phyloP scores from a whole-genome alignment of 805 yeast genomes.

The Citeromyces matritensis region DNA sequence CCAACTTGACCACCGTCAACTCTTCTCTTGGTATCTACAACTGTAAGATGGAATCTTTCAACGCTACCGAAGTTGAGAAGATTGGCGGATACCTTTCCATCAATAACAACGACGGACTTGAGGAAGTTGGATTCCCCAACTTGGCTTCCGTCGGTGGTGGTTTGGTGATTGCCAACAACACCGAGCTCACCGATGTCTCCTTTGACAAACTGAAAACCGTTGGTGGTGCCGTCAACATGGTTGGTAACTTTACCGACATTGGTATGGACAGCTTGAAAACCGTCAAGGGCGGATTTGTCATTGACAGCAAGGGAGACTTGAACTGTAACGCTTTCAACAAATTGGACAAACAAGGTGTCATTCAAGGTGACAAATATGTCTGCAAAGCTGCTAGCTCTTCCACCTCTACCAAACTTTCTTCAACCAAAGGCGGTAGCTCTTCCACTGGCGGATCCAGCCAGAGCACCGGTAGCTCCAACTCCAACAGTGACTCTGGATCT shows the following conservation, averaged over 20 bases:
- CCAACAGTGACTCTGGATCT: conserved; percentile 21
- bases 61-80: conserved; percentile 33
- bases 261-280: conserved; percentile 56
- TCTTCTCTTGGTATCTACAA: conserved; percentile 71
- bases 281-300: conserved; percentile 85
- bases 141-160: conserved; percentile 84
- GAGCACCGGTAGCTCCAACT: conserved; percentile 10
- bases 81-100: conserved; percentile 78
- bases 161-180: conserved; percentile 78
- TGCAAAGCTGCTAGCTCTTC: conserved; percentile 52
- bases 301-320: conserved; percentile 64
- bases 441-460: conserved; percentile 11
- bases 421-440: conserved; percentile 12
- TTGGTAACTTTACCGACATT: conserved; percentile 73
- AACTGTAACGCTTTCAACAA: conserved; percentile 67
- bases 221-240: conserved; percentile 77
- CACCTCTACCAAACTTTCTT: conserved; percentile 21
- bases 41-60: conserved; percentile 46
- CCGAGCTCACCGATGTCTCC: conserved; percentile 43
- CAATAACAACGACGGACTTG: conserved; percentile 58
- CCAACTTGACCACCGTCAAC: conserved; percentile 56
- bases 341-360: conserved; percentile 63
- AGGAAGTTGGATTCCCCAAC: conserved; percentile 49
- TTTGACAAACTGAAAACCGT: conserved; percentile 61
- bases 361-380: conserved; percentile 80